Evolutionary conservation across 257 asterid species (phyloP).

Genomic region (Capsicum chinense): DNA sequence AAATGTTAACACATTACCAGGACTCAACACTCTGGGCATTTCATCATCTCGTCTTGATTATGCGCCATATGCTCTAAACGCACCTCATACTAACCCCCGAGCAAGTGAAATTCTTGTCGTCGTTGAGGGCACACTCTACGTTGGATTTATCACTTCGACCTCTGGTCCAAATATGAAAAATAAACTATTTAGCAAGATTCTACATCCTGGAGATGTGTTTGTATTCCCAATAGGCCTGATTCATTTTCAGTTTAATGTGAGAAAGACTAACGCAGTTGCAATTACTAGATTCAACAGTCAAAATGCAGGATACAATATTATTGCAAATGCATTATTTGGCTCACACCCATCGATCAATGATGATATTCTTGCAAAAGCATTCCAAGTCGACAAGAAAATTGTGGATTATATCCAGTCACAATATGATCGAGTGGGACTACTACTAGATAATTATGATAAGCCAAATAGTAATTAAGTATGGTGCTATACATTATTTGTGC

Average conservation of each 20-base stretch:
- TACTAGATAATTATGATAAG: no score
- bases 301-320: background rate
- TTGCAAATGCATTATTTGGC: background rate
- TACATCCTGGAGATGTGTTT: constrained; percentile 9
- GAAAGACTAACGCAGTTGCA: background rate
- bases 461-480: background rate
- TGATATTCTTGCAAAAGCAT: constrained; percentile 7
- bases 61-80: background rate
- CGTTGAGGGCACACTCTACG: background rate
- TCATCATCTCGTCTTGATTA: constrained; percentile 13
- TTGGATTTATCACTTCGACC: background rate
- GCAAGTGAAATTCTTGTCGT: background rate
- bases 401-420: background rate
- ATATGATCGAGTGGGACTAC: background rate
- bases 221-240: background rate
- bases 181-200: background rate
- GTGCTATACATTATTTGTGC: background rate
- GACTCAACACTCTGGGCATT: background rate
- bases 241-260: background rate
- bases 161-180: constrained; percentile 7
- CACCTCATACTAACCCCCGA: background rate
- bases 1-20: background rate
- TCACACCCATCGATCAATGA: background rate
- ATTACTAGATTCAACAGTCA: background rate
- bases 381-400: constrained; percentile 13